Base-by-base conservation (phyloP, 352 stramenopile genomes). In the Aphanomyces stellatus region DNA sequence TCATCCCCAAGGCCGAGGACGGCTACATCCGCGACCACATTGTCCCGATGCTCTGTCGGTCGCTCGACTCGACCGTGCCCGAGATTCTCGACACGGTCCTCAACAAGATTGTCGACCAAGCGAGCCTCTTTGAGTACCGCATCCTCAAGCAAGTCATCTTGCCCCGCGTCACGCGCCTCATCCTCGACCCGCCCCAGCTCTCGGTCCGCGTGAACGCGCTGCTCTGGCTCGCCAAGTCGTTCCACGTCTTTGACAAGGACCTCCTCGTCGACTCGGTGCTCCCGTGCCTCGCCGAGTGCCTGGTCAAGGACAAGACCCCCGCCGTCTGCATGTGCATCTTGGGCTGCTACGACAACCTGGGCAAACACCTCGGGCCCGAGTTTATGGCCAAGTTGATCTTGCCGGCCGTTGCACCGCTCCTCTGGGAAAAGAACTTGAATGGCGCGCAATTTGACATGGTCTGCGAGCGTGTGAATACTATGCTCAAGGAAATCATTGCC, bases 1-100 rank as follows among this genome's bases (percentile, higher is more conserved):
- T 95, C 25, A 80, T 95, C 24, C 84, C 84, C 1, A 95, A 95
- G 60, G 86, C 86, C 0, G 86, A 95, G 33, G 84, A 95, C 27
- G 81, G 72, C n/a, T 95, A 90, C 74, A 93, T 92, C 53, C 84
- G 86, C n/a, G 86, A 95, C 63, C 86, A 95, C 65, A 83, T 95
- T 62, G 86, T 95, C 6, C 86, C 86, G 1, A 93, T 95, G 86
- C 65, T 95, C 22, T 93, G 84, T 53, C 84, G 86, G 40, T 82
- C 86, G 13, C 72, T 95, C 0, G 86, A 95, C 64, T 90, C 79
- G 49, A 92, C 82, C 0, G 84, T 95, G 11, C 84, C 84, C 0
- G 86, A 95, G 65, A 95, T 95, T 56, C 66, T 93, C 15, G 86
- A 95, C 56, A 93, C 83, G 3, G 86, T 95, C 27, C 72, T 95